These are phyloP conservation scores for Populus trichocarpa DNA, from an alignment of 441 rosid genomes.

Conservation along the genomic window DNA sequence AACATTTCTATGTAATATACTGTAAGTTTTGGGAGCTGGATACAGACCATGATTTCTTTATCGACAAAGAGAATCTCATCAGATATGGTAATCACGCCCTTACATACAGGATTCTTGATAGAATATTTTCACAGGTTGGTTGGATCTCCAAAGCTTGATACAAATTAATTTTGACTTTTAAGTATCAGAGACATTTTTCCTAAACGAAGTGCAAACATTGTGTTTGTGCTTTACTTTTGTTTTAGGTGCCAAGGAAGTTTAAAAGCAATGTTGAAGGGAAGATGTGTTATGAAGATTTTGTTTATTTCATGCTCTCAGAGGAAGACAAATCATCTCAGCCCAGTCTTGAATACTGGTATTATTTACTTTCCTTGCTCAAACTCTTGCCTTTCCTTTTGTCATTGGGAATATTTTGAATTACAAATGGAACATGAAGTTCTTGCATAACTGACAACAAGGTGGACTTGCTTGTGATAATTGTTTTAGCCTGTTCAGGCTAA, in stretches of 20 bases:
- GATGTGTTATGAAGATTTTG: slow-evolving; percentile 99
- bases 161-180: slow-evolving; percentile 1
- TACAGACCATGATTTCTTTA: slow-evolving; percentile 92
- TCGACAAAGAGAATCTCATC: slow-evolving; percentile 92
- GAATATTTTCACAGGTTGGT: slow-evolving; percentile 96
- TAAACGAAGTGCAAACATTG: slow-evolving; percentile 1
- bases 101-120: slow-evolving; percentile 92
- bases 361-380: background rate
- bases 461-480: background rate
- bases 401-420: background rate
- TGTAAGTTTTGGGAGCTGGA: slow-evolving; percentile 99
- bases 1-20: slow-evolving; percentile 95
- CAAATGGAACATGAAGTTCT: background rate
- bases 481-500: background rate
- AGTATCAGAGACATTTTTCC: background rate
- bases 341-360: slow-evolving; percentile 90
- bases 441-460: background rate
- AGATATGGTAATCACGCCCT: slow-evolving; percentile 94
- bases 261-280: slow-evolving; percentile 87
- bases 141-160: background rate
- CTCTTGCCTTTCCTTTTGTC: background rate
- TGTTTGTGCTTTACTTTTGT: slow-evolving; percentile 6
- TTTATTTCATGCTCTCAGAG: slow-evolving; percentile 90
- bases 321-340: slow-evolving; percentile 98
- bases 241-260: slow-evolving; percentile 83